Evolutionary conservation across 2,329 filamentous ascomycete species (phyloP).

Genomic region (Sporothrix mexicana): DNA sequence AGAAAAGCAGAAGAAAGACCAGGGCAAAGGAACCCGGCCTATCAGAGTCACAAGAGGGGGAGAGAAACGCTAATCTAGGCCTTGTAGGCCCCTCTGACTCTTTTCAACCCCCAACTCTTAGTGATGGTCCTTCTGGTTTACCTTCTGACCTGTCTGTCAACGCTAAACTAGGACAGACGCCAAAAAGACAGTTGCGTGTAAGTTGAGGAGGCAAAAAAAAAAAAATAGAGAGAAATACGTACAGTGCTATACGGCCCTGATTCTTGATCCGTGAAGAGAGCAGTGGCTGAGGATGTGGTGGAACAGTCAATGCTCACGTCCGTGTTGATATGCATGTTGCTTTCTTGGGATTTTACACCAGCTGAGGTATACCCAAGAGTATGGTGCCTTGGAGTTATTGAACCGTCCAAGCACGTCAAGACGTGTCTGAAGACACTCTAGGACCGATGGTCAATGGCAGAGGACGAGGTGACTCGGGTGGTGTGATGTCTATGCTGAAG

Average conservation of each 20-base stretch:
- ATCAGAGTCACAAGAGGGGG: too few relatives aligned
- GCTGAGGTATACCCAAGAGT: too few relatives aligned
- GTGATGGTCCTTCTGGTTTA: not conserved
- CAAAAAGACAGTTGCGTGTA: not conserved
- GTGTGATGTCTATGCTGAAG: not conserved
- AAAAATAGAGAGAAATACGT: not conserved
- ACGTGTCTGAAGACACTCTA: not conserved
- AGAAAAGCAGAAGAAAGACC: too few relatives aligned
- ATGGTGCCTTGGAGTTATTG: not conserved
- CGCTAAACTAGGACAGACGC: conserved; percentile 20
- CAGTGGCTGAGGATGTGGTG: conserved; percentile 2
- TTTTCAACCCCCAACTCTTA: not conserved
- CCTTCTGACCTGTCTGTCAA: not conserved
- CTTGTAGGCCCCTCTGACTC: not conserved
- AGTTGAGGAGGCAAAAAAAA: not conserved
- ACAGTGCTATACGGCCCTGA: not conserved
- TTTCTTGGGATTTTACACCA: not conserved
- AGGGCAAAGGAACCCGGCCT: too few relatives aligned
- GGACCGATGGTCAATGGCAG: not conserved
- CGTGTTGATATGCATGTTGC: conserved; percentile 13
- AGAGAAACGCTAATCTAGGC: too few relatives aligned
- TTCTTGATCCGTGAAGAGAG: not conserved
- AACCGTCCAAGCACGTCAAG: too few relatives aligned
- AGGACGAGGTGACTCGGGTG: too few relatives aligned
- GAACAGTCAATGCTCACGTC: not conserved